Evolutionary conservation across 768 basidiomycete genomes (phyloP), one percentile per base, ranked within the genome.

Genomic region (Calocybe cyanea): DNA sequence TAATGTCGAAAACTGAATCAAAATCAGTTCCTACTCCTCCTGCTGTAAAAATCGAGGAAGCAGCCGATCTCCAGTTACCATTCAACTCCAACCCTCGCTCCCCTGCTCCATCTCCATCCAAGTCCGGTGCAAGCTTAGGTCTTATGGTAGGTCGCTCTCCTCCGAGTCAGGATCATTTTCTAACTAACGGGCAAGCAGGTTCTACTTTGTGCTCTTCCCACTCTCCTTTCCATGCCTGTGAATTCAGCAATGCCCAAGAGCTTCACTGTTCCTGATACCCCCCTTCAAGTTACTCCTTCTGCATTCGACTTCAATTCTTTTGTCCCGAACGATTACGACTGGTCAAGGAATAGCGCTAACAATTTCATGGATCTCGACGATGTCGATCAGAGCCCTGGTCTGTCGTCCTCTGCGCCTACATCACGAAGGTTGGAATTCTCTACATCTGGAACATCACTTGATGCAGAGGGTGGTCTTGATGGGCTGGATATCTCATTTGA

Each of bases 401-500:
- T 61, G 17, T 58, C 63, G 8, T n/a, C 25, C 40, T 49, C 64
- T 38, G 58, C 68, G 44, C 50, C 70, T 33, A 55, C 64, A 18
- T 60, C 62, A 24, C 72, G 69, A 41, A 79, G 76, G 55, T 76
- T 80, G 25, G 81, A 81, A 56, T 81, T 85, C 53, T 65, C 73
- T n/a, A 74, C 75, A 42, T 63, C 74, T 18, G 78, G 81, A 46
- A 41, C 46, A 17, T 47, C 50, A 24, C 57, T 70, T 34, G 72
- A 69, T 34, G 69, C 72, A 32, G 62, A 73, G 30, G 68, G 63
- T 45, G 72, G 68, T 33, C 71, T 85, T 34, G 75, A 74, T 45
- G 78, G 75, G 34, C 66, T 89, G 43, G 78, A 84, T 53, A 81
- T 90, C 59, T 84, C 84, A 33, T 86, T 90, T 55, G 87, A 89